Evolutionary conservation across 768 basidiomycete species (phyloP).

Genomic region (Tylopilus vinaceipallidus): DNA sequence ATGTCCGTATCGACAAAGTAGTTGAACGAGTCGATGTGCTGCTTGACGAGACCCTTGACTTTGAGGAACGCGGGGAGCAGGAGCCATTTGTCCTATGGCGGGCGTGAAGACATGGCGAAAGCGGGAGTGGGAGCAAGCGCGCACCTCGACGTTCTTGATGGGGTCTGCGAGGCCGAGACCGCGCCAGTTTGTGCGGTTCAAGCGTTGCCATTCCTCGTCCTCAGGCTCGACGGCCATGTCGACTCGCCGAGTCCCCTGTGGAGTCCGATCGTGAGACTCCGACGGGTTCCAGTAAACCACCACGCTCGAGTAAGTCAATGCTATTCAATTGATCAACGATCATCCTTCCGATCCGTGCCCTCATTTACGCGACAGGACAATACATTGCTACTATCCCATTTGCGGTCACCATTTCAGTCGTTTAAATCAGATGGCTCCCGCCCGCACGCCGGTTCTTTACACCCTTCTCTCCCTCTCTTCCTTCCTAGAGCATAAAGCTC

Average conservation of each 20-base stretch:
- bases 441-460: no score
- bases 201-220: conserved; percentile 58
- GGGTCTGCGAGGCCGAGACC: conserved; percentile 85
- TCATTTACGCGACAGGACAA: no score
- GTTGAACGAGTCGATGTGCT: conserved; percentile 98
- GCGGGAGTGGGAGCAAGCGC: conserved; percentile 23
- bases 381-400: not conserved
- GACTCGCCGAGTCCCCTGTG: no score
- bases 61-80: conserved; percentile 94
- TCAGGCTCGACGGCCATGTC: conserved; percentile 18
- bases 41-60: conserved; percentile 98
- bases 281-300: no score
- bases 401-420: not conserved
- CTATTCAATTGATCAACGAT: no score
- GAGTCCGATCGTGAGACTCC: no score
- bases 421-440: no score
- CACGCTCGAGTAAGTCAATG: no score
- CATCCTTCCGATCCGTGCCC: no score
- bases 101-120: not conserved
- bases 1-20: conserved; percentile 98
- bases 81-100: conserved; percentile 92
- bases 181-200: conserved; percentile 60
- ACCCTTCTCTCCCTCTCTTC: not conserved
- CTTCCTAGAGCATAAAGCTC: not conserved
- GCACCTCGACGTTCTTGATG: conserved; percentile 86